Base-by-base conservation (phyloP, 2,329 filamentous ascomycete genomes). In the Corinectria fuckeliana region DNA sequence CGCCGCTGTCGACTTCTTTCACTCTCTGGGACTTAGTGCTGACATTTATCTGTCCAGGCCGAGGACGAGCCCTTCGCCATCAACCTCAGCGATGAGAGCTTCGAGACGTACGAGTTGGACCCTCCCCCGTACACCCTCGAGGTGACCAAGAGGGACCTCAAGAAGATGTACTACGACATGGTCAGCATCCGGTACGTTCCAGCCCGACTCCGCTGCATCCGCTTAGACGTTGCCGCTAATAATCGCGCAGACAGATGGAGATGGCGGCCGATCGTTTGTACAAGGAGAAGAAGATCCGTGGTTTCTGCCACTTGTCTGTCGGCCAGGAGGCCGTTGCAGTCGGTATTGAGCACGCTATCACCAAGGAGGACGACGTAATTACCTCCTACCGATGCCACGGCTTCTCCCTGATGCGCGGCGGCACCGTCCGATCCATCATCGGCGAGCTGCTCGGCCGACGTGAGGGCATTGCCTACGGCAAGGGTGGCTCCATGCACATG, bases 261-360 rank as follows among this genome's bases (percentile, higher is more conserved):
- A 97, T 99, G 94, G 93, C 94, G 69, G 93, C 95, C 82, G 95
- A 99, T 78, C 88, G 94, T 77, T 85, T 99, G 75, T 99, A 99
- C 91, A 99, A 99, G 86, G 95, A 98, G 85, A 99, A 99, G 90
- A 98, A 99, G 87, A 98, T 99, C 73, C 91, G 95, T 73, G 95
- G 95, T 82, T 99, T 99, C 91, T 99, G 95, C 84, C 95, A 99
- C 83, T 82, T 99, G 80, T 98, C 95, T 60, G 96, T 91, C 60
- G 95, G 95, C 65, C 95, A 99, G 82, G 95, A 99, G 86, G 95
- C 95, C 67, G 95, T 99, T 68, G 93, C 95, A 60, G 89, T 93
- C 71, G 95, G 95, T 77, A 98, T 99, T 74, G 95, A 99, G 83
- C 92, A 97, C 78, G 93, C 93, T 68, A 91, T 99, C 76, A 91